Percentiles rank a stretch among this genome's conserved stretches.
phyloP scores from a whole-genome alignment of 1,284 basidiomycete species.

The Boletellus deceptivus region DNA sequence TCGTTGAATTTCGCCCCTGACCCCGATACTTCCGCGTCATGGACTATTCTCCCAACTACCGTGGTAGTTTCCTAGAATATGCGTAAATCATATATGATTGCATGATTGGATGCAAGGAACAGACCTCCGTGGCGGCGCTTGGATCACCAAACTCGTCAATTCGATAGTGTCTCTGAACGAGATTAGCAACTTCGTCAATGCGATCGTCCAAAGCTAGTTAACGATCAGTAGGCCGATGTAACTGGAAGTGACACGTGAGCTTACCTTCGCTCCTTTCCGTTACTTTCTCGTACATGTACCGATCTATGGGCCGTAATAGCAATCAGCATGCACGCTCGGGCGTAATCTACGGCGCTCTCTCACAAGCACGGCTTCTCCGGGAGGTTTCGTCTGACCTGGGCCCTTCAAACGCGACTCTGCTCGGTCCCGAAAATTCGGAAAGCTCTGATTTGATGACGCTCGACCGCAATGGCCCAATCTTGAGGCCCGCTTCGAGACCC shows the following conservation, averaged over 20 bases:
- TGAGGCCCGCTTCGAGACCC: conserved; percentile 15
- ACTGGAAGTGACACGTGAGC: conserved; percentile 12
- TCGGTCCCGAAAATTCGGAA: conserved; percentile 34
- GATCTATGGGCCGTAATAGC: conserved; percentile 46
- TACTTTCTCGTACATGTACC: conserved; percentile 92
- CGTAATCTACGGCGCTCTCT: conserved; percentile 25
- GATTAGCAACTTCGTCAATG: conserved; percentile 80
- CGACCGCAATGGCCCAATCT: conserved; percentile 17
- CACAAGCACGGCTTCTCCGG: conserved; percentile 53
- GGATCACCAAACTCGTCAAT: conserved; percentile 79
- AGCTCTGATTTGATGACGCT: conserved; percentile 21
- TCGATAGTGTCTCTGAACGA: conserved; percentile 67
- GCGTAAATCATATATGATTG: conserved; percentile 8
- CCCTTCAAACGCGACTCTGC: conserved; percentile 47
- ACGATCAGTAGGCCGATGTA: not conserved
- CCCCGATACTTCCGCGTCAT: conserved; percentile 59
- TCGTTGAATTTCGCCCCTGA: conserved; percentile 70
- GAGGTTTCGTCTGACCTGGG: conserved; percentile 43
- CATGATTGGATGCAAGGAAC: conserved; percentile 18
- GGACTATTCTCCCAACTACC: conserved; percentile 79
- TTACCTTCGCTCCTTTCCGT: conserved; percentile 77
- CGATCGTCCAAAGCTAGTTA: conserved; percentile 71
- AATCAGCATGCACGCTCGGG: conserved; percentile 9
- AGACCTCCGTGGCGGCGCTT: conserved; percentile 64
- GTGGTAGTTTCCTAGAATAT: conserved; percentile 62